Percentiles rank a stretch among this genome's conserved stretches.
Evolutionary conservation across 495 filamentous ascomycete species (phyloP).

Genomic region (Halenospora varia): DNA sequence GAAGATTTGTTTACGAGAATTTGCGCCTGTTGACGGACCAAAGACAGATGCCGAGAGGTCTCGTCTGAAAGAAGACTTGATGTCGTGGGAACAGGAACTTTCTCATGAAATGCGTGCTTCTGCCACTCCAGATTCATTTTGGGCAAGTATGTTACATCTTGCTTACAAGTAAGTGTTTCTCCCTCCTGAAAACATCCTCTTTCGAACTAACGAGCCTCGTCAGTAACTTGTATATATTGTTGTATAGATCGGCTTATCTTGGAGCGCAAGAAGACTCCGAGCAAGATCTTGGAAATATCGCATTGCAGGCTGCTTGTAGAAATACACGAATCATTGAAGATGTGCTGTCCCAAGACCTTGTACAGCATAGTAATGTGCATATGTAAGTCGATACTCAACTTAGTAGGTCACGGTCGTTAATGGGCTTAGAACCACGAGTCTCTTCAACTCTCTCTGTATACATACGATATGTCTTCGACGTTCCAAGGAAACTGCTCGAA

Average conservation of each 20-base stretch:
- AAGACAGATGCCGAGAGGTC: slow-evolving; percentile 28
- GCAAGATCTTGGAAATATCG: slow-evolving; percentile 30
- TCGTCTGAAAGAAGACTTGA: slow-evolving; percentile 29
- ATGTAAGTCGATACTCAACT: slow-evolving; percentile 26
- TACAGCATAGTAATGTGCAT: slow-evolving; percentile 42
- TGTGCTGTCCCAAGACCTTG: slow-evolving; percentile 41
- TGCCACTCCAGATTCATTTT: slow-evolving; percentile 27
- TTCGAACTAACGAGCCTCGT: background rate
- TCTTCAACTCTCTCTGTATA: slow-evolving; percentile 44
- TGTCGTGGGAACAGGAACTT: slow-evolving; percentile 34
- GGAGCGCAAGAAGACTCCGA: slow-evolving; percentile 20
- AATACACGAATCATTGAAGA: slow-evolving; percentile 43
- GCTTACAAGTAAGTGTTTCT: slow-evolving; percentile 39
- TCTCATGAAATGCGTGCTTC: slow-evolving; percentile 33
- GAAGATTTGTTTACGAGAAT: slow-evolving; percentile 37
- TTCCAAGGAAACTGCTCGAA: slow-evolving; percentile 33
- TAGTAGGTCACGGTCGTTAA: background rate
- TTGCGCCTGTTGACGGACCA: slow-evolving; percentile 32
- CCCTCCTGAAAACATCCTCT: too few species aligned
- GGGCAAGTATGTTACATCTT: slow-evolving; percentile 41
- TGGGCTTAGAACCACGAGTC: slow-evolving; percentile 38
- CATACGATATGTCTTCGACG: slow-evolving; percentile 42
- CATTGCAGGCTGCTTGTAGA: slow-evolving; percentile 39
- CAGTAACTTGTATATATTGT: slow-evolving; percentile 38
- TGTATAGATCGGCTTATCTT: slow-evolving; percentile 31